A percentile compares a stretch with the other conserved stretches of the same genome.
These are phyloP conservation scores for Mycena capillaripes DNA, from an alignment of 768 basidiomycete species.

Conservation along the genomic window DNA sequence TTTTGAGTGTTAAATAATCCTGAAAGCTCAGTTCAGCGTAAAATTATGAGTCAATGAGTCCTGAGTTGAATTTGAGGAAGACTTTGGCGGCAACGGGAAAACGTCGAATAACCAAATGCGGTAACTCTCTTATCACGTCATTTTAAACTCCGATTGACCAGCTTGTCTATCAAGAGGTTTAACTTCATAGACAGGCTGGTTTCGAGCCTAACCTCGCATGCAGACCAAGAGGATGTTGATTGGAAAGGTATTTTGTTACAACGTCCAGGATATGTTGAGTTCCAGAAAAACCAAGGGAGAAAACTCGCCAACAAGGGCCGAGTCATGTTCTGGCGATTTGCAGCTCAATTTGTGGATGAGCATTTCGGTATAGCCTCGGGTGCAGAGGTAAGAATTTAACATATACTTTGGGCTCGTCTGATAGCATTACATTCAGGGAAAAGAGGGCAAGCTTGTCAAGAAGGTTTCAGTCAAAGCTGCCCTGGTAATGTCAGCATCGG, in stretches of 20 bases:
- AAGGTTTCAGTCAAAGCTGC: slow-evolving; percentile 3
- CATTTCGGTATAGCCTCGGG: not conserved
- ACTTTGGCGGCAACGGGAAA: too few relatives aligned
- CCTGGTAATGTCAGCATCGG: not conserved
- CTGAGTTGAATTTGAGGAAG: too few relatives aligned
- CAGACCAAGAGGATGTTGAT: not conserved
- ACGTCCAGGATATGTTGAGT: not conserved
- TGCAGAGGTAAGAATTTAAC: not conserved
- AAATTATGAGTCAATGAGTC: too few relatives aligned
- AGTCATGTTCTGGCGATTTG: not conserved
- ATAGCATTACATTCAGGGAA: too few relatives aligned
- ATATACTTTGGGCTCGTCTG: too few relatives aligned
- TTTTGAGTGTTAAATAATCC: too few relatives aligned
- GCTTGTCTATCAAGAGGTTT: too few relatives aligned
- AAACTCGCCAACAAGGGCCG: not conserved
- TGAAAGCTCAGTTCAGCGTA: too few relatives aligned
- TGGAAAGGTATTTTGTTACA: not conserved
- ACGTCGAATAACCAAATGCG: too few relatives aligned
- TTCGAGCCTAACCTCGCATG: not conserved
- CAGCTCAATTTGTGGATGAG: not conserved
- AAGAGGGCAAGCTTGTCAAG: not conserved
- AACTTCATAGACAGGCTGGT: too few relatives aligned
- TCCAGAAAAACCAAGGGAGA: not conserved
- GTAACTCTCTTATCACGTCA: too few relatives aligned
- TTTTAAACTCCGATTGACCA: too few relatives aligned